These are phyloP conservation scores for Euryodendron excelsum DNA, from an alignment of 148 eudicot species.

Conservation along the genomic window DNA sequence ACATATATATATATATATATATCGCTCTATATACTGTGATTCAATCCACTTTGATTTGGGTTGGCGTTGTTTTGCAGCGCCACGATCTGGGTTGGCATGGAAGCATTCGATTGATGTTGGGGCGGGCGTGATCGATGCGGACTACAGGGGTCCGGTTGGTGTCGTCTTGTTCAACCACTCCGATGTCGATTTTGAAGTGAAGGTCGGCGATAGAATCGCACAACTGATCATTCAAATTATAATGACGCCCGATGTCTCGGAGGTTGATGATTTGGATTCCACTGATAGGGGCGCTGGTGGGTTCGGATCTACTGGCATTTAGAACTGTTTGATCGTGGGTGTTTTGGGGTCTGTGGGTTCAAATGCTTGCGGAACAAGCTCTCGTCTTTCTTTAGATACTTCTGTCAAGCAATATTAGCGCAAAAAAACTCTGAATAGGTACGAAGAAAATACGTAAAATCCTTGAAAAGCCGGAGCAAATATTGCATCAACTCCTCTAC, in stretches of 20 bases:
- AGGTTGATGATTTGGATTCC: conserved; percentile 74
- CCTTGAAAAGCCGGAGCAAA: too few species aligned
- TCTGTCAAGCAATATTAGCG: too few species aligned
- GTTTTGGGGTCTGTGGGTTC: background rate
- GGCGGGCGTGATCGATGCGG: conserved; percentile 87
- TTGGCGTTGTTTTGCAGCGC: conserved; percentile 42
- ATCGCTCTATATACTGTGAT: too few species aligned
- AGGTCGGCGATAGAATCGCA: conserved; percentile 77
- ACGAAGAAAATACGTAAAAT: too few species aligned
- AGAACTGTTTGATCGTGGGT: background rate
- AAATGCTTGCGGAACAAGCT: too few species aligned
- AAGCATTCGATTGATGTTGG: conserved; percentile 92
- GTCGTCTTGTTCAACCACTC: conserved; percentile 76
- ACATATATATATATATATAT: too few species aligned
- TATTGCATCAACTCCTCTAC: too few species aligned
- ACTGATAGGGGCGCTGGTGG: conserved; percentile 78
- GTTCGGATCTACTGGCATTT: conserved; percentile 80
- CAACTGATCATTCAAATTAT: conserved; percentile 79
- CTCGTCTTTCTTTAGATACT: background rate
- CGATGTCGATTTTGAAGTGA: conserved; percentile 68
- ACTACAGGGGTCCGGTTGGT: conserved; percentile 81
- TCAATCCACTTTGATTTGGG: background rate
- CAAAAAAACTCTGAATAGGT: too few species aligned
- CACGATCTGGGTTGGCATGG: conserved; percentile 88
- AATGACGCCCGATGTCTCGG: conserved; percentile 68